Evolutionary conservation across 345 rosid genomes (phyloP).

Genomic region (Populus deltoides): DNA sequence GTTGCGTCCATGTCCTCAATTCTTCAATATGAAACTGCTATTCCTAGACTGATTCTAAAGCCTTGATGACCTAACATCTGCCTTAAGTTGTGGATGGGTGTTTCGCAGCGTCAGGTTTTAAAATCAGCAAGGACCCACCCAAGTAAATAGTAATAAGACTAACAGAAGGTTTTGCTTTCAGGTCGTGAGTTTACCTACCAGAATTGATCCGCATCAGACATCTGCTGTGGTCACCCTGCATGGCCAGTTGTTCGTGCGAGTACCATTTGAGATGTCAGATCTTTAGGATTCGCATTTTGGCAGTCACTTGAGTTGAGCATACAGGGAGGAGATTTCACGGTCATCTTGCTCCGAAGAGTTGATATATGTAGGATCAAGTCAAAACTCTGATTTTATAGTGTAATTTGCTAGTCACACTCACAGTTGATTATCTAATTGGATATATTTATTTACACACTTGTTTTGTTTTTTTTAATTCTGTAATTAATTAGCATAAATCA

Average conservation of each 20-base stretch:
- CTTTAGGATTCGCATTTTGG: too few species aligned
- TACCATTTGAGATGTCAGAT: constrained; percentile 23
- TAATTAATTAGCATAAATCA: not conserved
- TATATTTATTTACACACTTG: not conserved
- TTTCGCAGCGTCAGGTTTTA: too few species aligned
- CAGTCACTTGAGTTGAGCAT: too few species aligned
- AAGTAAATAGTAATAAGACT: not conserved
- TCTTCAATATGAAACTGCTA: too few species aligned
- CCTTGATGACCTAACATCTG: too few species aligned
- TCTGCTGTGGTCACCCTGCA: constrained; percentile 36
- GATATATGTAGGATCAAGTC: too few species aligned
- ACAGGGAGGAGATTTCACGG: too few species aligned
- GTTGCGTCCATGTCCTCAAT: not conserved
- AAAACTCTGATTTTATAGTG: not conserved
- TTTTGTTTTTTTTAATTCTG: not conserved
- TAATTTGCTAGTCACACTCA: not conserved
- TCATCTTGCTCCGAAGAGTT: not conserved
- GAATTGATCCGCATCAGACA: constrained; percentile 36
- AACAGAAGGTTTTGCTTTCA: constrained; percentile 13
- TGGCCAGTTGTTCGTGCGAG: constrained; percentile 36
- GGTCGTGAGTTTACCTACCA: constrained; percentile 32
- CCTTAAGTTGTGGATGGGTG: too few species aligned
- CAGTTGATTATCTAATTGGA: too few species aligned
- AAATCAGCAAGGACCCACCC: not conserved
- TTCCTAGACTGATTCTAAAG: too few species aligned